phyloP scores from a whole-genome alignment of 179 eudicot genomes.

The Corrigiola litoralis region DNA sequence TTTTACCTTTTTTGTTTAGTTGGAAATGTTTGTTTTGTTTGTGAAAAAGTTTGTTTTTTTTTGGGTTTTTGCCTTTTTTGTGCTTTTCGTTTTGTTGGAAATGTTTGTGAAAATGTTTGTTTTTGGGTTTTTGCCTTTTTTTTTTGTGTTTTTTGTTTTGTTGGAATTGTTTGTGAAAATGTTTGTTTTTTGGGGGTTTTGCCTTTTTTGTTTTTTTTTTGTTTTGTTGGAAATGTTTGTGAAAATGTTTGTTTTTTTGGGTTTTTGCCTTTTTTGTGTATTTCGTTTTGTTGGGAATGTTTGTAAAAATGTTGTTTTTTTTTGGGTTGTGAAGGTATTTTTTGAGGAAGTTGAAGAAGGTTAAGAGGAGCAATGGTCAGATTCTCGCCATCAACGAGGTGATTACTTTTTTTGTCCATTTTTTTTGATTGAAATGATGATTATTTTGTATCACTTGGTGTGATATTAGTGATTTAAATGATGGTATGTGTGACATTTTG shows the following conservation, averaged over 20 bases:
- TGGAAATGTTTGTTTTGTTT: background rate
- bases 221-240: background rate
- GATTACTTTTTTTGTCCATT: background rate
- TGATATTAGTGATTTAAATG: background rate
- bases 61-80: background rate
- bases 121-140: background rate
- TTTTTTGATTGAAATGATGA: background rate
- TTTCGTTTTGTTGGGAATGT: no score
- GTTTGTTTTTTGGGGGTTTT: background rate
- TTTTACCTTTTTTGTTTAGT: background rate
- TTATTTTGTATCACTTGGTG: background rate
- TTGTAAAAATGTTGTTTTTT: no score
- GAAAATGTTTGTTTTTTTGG: background rate
- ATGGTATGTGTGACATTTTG: background rate
- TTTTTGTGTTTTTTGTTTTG: background rate
- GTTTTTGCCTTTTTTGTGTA: no score
- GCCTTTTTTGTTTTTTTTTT: background rate
- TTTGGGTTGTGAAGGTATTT: constrained; percentile 51
- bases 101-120: no score
- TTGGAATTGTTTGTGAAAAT: no score
- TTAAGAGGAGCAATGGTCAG: constrained; percentile 83
- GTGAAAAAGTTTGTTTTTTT: background rate
- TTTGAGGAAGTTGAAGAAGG: constrained; percentile 88
- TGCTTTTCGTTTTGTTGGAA: no score
- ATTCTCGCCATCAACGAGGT: constrained; percentile 86